A percentile compares a stretch with the other conserved stretches of the same genome.
Evolutionary conservation across 2,329 filamentous ascomycete species (phyloP).

Genomic region (Karstenula rhodostoma): DNA sequence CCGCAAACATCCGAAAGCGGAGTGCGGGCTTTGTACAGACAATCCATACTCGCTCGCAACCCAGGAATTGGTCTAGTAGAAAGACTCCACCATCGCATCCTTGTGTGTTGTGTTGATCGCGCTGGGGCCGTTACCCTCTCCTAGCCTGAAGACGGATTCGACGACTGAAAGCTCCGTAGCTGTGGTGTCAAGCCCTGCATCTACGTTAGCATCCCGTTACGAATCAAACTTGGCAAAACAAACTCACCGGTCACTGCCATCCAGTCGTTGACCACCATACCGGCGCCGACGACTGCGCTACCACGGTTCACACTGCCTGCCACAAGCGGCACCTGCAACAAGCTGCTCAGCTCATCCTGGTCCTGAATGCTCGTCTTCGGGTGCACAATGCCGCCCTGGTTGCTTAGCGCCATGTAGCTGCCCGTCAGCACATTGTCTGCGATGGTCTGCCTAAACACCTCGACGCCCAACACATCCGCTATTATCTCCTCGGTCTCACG

Average conservation of each 20-base stretch:
- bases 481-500: constrained; percentile 99
- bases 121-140: constrained; percentile 80
- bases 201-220: constrained; percentile 6
- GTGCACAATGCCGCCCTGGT: constrained; percentile 95
- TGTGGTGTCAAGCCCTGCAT: constrained; percentile 81
- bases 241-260: constrained; percentile 76
- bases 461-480: constrained; percentile 88
- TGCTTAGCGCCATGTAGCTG: constrained; percentile 94
- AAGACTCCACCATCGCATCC: constrained; percentile 98
- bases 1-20: constrained; percentile 10
- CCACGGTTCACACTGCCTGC: constrained; percentile 94
- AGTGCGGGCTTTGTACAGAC: constrained; percentile 12
- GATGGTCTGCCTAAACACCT: constrained; percentile 93
- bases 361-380: constrained; percentile 97
- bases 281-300: constrained; percentile 91
- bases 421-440: constrained; percentile 97
- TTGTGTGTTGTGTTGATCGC: constrained; percentile 86
- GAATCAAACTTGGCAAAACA: neutral
- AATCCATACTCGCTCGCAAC: neutral
- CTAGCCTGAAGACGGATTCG: constrained; percentile 93
- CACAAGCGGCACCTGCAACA: constrained; percentile 95
- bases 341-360: constrained; percentile 92
- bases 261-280: constrained; percentile 98
- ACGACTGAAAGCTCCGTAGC: constrained; percentile 97
- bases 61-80: constrained; percentile 72